Evolutionary conservation across 768 basidiomycete species (phyloP).

Genomic region (Gloeostereum incarnatum): DNA sequence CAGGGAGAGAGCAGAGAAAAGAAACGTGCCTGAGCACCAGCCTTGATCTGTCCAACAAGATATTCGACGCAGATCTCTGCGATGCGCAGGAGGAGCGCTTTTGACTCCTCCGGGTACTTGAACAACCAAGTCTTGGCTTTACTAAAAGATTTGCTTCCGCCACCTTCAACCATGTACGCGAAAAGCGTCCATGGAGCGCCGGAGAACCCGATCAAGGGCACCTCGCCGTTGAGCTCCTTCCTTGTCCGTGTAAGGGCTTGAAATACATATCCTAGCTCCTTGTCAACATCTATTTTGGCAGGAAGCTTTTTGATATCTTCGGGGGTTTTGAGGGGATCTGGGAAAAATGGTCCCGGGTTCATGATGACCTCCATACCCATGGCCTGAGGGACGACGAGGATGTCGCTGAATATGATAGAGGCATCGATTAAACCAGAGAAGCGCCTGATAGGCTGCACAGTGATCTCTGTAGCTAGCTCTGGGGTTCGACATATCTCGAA

Average conservation of each 20-base stretch:
- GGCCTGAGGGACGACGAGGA: constrained; percentile 95
- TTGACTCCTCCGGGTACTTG: constrained; percentile 79
- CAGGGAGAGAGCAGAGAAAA: neutral
- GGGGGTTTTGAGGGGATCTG: constrained; percentile 74
- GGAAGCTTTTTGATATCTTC: constrained; percentile 58
- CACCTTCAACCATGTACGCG: constrained; percentile 97
- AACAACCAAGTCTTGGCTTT: constrained; percentile 95
- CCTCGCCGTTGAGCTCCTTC: constrained; percentile 71
- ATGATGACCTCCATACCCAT: constrained; percentile 95
- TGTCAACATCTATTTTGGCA: constrained; percentile 62
- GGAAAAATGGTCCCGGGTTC: constrained; percentile 88
- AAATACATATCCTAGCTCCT: constrained; percentile 87
- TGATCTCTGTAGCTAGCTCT: constrained; percentile 80
- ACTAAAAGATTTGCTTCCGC: constrained; percentile 82
- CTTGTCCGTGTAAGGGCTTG: constrained; percentile 85
- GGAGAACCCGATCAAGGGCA: constrained; percentile 94
- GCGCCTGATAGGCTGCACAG: constrained; percentile 87
- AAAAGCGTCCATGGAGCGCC: constrained; percentile 99
- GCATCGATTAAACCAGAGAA: constrained; percentile 87
- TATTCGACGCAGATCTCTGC: constrained; percentile 88
- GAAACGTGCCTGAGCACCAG: constrained; percentile 85
- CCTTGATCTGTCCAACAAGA: constrained; percentile 86
- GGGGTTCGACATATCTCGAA: constrained; percentile 94
- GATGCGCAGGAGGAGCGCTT: constrained; percentile 65
- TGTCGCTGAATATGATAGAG: constrained; percentile 97